Percentiles rank a stretch among this genome's conserved stretches.
Conservation (phyloP, 371 early-diverging fungal species). For the Lichtheimia ornata region DNA sequence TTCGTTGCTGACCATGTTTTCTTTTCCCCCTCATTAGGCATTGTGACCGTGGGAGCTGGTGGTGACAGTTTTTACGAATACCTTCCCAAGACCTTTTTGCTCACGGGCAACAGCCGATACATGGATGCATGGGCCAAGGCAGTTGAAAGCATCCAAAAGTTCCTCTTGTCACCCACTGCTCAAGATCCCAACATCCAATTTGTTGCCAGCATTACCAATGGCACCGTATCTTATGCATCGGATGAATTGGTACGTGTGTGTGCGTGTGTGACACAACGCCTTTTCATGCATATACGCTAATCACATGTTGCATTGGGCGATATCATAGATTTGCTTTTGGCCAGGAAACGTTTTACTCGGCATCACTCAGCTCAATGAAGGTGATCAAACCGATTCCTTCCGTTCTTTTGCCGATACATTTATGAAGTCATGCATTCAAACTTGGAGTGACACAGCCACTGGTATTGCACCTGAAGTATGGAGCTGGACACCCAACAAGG, state of each 20-base stretch:
- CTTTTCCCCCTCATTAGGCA: constrained; percentile 13
- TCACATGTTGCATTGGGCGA: background rate
- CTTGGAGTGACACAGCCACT: constrained; percentile 39
- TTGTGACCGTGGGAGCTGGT: constrained; percentile 56
- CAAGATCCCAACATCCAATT: constrained; percentile 33
- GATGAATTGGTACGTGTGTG: constrained; percentile 37
- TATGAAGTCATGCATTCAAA: constrained; percentile 38
- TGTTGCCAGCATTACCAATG: constrained; percentile 33
- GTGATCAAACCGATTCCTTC: constrained; percentile 2
- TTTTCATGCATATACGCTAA: background rate
- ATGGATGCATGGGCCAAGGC: constrained; percentile 44
- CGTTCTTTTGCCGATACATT: constrained; percentile 30
- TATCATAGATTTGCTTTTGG: constrained; percentile 41
- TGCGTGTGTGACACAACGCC: background rate
- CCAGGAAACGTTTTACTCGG: constrained; percentile 47
- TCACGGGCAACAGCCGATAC: constrained; percentile 45
- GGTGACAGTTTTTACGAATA: constrained; percentile 93
- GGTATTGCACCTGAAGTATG: constrained; percentile 45
- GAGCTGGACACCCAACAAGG: constrained; percentile 39
- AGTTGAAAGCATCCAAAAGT: constrained; percentile 46
- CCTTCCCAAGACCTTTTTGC: constrained; percentile 67
- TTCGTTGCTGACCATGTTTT: constrained; percentile 7
- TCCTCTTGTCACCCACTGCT: constrained; percentile 40
- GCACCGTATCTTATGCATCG: constrained; percentile 20
- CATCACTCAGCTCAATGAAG: constrained; percentile 5